Percentiles rank a stretch among this genome's conserved stretches.
These are phyloP conservation scores for Phytopythium litorale DNA, from an alignment of 352 stramenopile species.

Conservation along the genomic window DNA sequence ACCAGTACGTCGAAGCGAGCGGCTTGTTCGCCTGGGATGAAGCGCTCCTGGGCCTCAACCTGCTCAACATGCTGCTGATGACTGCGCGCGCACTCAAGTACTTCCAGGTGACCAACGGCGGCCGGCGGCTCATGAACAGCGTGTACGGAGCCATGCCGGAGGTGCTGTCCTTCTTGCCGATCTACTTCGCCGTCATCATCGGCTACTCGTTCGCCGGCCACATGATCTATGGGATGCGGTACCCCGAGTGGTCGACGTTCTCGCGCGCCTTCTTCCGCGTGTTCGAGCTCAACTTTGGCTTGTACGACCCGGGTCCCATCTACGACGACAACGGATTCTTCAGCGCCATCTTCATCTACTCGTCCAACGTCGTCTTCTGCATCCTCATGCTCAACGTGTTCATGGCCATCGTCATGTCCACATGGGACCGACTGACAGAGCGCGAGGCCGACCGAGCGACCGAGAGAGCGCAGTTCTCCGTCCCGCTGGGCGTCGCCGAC, in stretches of 20 bases:
- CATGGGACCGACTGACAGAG: conserved; percentile 57
- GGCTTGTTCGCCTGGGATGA: conserved; percentile 56
- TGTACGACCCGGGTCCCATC: conserved; percentile 66
- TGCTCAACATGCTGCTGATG: conserved; percentile 64
- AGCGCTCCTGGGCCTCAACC: conserved; percentile 56
- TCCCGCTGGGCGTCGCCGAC: conserved; percentile 32
- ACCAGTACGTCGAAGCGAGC: conserved; percentile 50
- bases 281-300: conserved; percentile 69
- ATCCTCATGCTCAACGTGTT: conserved; percentile 80
- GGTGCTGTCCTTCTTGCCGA: conserved; percentile 63
- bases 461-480: conserved; percentile 45
- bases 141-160: conserved; percentile 75
- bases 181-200: conserved; percentile 58
- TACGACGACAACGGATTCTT: conserved; percentile 61
- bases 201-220: conserved; percentile 70
- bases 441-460: conserved; percentile 40
- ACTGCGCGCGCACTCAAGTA: conserved; percentile 63
- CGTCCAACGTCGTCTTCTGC: conserved; percentile 60
- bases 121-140: conserved; percentile 55
- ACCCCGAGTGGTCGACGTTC: conserved; percentile 62
- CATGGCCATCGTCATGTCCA: conserved; percentile 77
- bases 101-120: conserved; percentile 67
- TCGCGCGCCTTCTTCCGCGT: conserved; percentile 55
- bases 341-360: conserved; percentile 70
- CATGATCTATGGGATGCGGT: conserved; percentile 65